Conservation (phyloP, 2,329 filamentous ascomycete species). For the Fonsecaea erecta region DNA sequence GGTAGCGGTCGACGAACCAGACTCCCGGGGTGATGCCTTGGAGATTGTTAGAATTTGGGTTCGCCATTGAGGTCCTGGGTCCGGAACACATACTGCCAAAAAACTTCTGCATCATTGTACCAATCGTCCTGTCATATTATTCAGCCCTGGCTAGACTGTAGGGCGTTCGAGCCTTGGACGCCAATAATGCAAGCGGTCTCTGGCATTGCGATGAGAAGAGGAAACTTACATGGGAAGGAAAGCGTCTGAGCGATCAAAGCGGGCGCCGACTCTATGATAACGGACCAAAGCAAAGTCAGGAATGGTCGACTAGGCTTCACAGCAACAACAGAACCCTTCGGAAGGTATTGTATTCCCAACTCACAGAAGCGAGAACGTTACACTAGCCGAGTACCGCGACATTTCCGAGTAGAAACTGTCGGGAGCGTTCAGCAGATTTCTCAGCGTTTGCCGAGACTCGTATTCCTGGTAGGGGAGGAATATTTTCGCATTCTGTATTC, state of each 20-base stretch:
- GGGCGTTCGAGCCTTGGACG: background rate
- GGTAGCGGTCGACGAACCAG: constrained; percentile 54
- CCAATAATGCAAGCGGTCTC: background rate
- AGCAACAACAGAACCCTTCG: background rate
- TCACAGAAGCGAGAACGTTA: constrained; percentile 12
- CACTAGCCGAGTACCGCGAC: constrained; percentile 12
- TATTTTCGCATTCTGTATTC: constrained; percentile 15
- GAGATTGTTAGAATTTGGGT: background rate
- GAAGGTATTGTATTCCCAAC: background rate
- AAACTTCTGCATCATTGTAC: constrained; percentile 14
- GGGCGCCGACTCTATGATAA: constrained; percentile 3
- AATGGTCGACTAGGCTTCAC: background rate
- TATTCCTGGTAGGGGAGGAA: constrained; percentile 15
- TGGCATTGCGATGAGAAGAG: background rate
- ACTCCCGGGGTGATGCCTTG: constrained; percentile 42
- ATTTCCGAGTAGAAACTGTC: constrained; percentile 8
- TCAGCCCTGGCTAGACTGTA: background rate
- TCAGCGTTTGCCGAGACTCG: constrained; percentile 9
- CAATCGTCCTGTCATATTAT: background rate
- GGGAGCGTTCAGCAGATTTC: background rate
- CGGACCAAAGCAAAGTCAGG: background rate
- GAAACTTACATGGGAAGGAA: constrained; percentile 1
- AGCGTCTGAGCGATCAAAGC: constrained; percentile 10
- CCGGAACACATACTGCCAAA: constrained; percentile 4
- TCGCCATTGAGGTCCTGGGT: background rate